Evolutionary conservation across 805 yeast genomes (phyloP).

Genomic region (Cyberlindnera mississippiensis): DNA sequence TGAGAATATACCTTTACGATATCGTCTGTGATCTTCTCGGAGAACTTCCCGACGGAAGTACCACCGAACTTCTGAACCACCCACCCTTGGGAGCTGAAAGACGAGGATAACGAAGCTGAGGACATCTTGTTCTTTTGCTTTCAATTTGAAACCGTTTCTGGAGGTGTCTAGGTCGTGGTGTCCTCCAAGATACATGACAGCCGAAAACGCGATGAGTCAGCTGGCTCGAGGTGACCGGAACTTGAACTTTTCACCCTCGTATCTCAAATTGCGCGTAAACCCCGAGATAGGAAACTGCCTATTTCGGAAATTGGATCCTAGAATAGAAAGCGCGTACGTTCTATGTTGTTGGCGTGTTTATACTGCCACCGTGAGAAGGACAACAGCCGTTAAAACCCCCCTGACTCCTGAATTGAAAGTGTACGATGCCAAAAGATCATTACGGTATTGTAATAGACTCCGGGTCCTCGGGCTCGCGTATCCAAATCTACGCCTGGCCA

Average conservation of each 20-base stretch:
- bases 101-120: constrained; percentile 16
- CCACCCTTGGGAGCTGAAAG: constrained; percentile 42
- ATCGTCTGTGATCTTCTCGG: constrained; percentile 77
- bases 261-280: neutral
- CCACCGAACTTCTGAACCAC: constrained; percentile 95
- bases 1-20: constrained; percentile 67
- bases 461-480: constrained; percentile 92
- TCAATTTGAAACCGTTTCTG: too few species aligned
- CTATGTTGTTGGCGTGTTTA: too few species aligned
- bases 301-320: neutral
- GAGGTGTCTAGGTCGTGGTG: too few species aligned
- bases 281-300: neutral
- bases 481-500: constrained; percentile 80
- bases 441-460: constrained; percentile 93
- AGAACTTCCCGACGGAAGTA: constrained; percentile 93
- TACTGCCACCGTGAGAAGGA: too few species aligned
- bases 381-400: too few species aligned
- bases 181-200: too few species aligned
- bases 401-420: too few species aligned
- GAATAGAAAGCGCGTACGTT: neutral
- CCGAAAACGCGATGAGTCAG: too few species aligned
- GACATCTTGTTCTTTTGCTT: constrained; percentile 18
- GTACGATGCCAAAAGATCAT: constrained; percentile 23
- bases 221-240: too few species aligned
- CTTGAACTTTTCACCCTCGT: constrained; percentile 3